phyloP scores from a whole-genome alignment of 2,329 filamentous ascomycete species.

The Capronia coronata region DNA sequence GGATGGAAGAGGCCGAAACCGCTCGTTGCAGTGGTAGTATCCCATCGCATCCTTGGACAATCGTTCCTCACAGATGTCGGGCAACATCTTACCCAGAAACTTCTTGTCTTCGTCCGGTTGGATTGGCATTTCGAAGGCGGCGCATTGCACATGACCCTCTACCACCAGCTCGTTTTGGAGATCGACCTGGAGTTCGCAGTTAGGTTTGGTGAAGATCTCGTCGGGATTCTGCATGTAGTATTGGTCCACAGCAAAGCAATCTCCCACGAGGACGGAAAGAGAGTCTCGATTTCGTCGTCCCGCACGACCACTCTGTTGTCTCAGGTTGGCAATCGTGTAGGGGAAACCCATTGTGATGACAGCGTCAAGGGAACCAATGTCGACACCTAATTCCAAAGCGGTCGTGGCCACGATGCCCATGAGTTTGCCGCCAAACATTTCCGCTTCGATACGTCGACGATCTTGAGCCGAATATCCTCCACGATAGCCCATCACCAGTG shows the following conservation, averaged over 20 bases:
- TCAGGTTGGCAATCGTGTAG: conserved; percentile 87
- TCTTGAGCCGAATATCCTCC: conserved; percentile 93
- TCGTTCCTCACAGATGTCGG: conserved; percentile 64
- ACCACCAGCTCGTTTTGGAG: conserved; percentile 84
- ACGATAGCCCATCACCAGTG: conserved; percentile 87
- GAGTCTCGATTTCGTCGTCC: conserved; percentile 91
- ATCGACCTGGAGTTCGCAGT: conserved; percentile 83
- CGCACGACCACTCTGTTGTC: conserved; percentile 89
- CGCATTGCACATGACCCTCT: conserved; percentile 92
- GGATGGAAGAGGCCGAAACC: conserved; percentile 79
- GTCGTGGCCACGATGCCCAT: conserved; percentile 91
- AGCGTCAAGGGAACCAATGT: conserved; percentile 89
- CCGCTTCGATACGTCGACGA: conserved; percentile 75
- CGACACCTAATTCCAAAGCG: conserved; percentile 86
- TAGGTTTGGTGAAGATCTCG: conserved; percentile 83
- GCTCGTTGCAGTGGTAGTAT: conserved; percentile 83
- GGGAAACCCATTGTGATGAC: conserved; percentile 93
- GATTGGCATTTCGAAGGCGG: conserved; percentile 90
- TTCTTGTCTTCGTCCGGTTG: conserved; percentile 63
- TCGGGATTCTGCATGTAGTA: conserved; percentile 96
- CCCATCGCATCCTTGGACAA: conserved; percentile 67
- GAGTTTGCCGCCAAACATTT: conserved; percentile 95
- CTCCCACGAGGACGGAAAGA: conserved; percentile 79
- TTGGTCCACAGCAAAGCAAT: conserved; percentile 85
- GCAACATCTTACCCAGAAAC: conserved; percentile 74